Percentiles rank a stretch among this genome's conserved stretches.
phyloP scores from a whole-genome alignment of 2,329 filamentous ascomycete genomes.

The Colletotrichum musicola region DNA sequence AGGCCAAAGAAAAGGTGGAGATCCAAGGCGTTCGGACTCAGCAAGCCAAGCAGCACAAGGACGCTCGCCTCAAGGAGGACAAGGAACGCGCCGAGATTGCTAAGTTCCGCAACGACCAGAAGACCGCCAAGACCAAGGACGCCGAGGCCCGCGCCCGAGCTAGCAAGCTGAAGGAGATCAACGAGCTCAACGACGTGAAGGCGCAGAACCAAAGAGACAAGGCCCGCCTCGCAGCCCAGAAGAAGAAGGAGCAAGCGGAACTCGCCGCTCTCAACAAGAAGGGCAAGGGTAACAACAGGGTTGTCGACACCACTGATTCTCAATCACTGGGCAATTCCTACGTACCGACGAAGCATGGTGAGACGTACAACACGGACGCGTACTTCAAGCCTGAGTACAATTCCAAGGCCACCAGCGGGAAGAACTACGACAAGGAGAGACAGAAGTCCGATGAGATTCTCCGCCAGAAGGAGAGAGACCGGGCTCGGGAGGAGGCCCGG shows the following conservation, averaged over 20 bases:
- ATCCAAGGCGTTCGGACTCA: not conserved
- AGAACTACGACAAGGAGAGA: not conserved
- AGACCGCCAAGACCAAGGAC: not conserved
- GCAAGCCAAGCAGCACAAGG: not conserved
- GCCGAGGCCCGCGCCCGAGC: not conserved
- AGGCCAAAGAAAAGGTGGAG: conserved; percentile 2
- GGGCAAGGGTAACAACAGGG: not conserved
- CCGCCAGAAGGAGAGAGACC: not conserved
- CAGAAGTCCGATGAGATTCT: not conserved
- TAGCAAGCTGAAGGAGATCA: not conserved
- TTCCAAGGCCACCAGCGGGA: not conserved
- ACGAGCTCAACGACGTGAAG: not conserved
- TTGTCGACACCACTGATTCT: not conserved
- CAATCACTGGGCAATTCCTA: not conserved
- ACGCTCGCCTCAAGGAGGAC: not conserved
- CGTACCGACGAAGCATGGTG: not conserved
- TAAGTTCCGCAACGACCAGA: not conserved
- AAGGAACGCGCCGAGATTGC: not conserved
- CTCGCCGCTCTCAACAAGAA: not conserved
- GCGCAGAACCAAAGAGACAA: not conserved
- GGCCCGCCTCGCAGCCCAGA: not conserved
- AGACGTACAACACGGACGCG: not conserved
- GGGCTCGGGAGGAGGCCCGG: not conserved
- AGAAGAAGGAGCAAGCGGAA: conserved; percentile 10
- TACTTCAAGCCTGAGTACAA: not conserved